Base-by-base conservation (phyloP, 2,329 filamentous ascomycete genomes). In the Cylindrodendrum hubeiense region DNA sequence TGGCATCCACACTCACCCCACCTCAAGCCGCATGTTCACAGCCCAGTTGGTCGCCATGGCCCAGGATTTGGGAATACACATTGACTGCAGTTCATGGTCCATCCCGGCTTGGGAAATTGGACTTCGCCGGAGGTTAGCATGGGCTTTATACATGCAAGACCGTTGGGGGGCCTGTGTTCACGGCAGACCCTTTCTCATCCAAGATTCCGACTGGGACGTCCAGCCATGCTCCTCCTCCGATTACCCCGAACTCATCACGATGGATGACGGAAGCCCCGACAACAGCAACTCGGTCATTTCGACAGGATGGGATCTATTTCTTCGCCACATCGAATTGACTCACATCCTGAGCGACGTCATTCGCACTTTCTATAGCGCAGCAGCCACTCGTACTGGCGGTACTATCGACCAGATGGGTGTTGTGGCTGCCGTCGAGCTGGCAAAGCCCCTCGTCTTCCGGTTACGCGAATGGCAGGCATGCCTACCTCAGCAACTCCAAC, bases 61-160 rank as follows among this genome's bases (percentile, higher is more conserved):
- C 1, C 87, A 90, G 70, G 85, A 87, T 34, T 80, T 90, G 1
- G 88, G 88, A 0, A 79, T 90, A 12, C 87, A 90, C 58, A 80
- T 90, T 2, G 89, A 91, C 72, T 89, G 88, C 67, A 85, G 86
- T 0, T 77, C 81, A 21, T 92, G 90, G 90, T 83, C 85, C 12
- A 86, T 91, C 44, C 89, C 89, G 2, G 77, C 80, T 0, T 91
- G 89, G 88, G 90, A 91, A 71, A 84, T 87, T 58, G 86, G 88
- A 0, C 78, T 91, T 19, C 81, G 90, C 15, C 87, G 87, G 70
- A 80, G 90, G 15, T 78, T 91, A 0, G 88, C 87, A 0, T 92
- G 90, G 89, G 89, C 85, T 2, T 76, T 90, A 0, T 91, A 86
- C 67, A 88, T 90, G 82, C 89, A 91, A 72, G 89, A 91, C 67